Evolutionary conservation across 1,139 yeast genomes (phyloP).

Genomic region (Taiozyma sp.): DNA sequence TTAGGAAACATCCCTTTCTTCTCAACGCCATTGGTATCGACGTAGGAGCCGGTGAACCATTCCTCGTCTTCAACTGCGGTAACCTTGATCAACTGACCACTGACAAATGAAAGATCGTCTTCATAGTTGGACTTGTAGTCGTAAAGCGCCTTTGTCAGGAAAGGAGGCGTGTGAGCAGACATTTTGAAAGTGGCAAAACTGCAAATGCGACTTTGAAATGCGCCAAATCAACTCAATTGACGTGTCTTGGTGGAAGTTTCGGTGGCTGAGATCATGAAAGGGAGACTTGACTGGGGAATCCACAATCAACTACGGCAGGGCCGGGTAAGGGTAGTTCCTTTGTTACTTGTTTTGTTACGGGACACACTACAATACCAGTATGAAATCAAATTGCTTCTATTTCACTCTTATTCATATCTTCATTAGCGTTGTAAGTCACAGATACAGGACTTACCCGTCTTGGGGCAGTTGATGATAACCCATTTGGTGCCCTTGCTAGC

Average conservation of each 20-base stretch:
- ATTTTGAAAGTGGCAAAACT: neutral
- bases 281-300: neutral
- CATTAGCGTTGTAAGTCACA: conserved; percentile 46
- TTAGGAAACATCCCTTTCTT: conserved; percentile 81
- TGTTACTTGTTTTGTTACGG: neutral
- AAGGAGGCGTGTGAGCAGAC: conserved; percentile 36
- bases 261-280: neutral
- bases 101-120: conserved; percentile 72
- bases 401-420: neutral
- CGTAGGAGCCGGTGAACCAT: conserved; percentile 76
- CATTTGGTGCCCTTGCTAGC: conserved; percentile 63
- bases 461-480: conserved; percentile 70
- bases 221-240: neutral
- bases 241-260: neutral
- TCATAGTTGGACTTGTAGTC: conserved; percentile 75
- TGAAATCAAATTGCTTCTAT: neutral
- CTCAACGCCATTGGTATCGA: conserved; percentile 32
- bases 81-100: conserved; percentile 68
- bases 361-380: neutral
- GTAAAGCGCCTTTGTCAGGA: conserved; percentile 62
- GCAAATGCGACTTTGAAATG: neutral
- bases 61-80: conserved; percentile 80
- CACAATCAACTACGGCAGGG: neutral
- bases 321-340: neutral
- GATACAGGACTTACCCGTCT: conserved; percentile 64